Conservation (phyloP, 495 filamentous ascomycete genomes). For the Echria macrotheca region DNA sequence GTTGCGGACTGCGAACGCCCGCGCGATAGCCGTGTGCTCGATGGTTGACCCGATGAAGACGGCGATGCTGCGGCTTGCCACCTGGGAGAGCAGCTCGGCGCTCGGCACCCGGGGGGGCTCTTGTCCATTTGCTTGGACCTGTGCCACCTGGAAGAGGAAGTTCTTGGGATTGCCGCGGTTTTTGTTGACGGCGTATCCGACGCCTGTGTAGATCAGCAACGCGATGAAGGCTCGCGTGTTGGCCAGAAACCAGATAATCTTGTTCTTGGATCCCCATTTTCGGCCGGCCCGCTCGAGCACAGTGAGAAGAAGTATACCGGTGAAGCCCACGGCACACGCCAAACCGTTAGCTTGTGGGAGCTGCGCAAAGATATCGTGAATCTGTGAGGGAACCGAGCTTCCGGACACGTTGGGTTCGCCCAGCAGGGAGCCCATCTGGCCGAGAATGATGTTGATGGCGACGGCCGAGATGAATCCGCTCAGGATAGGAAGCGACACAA, state of each 20-base stretch:
- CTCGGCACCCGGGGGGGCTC: conserved; percentile 33
- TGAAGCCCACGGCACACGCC: conserved; percentile 43
- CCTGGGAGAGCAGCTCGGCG: conserved; percentile 30
- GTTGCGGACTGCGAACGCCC: conserved; percentile 43
- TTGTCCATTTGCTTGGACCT: conserved; percentile 41
- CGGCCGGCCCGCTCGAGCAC: conserved; percentile 41
- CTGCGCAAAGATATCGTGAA: conserved; percentile 38
- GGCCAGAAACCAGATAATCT: conserved; percentile 37
- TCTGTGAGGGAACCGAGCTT: conserved; percentile 35
- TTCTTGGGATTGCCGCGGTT: conserved; percentile 27
- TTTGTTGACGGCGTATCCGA: conserved; percentile 44
- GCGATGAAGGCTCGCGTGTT: conserved; percentile 43
- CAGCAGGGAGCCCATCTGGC: conserved; percentile 41
- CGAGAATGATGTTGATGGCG: conserved; percentile 44
- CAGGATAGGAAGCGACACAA: conserved; percentile 46
- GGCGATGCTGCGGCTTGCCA: conserved; percentile 35
- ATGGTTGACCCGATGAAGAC: conserved; percentile 42
- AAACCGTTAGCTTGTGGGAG: conserved; percentile 37
- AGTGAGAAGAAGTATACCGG: conserved; percentile 37
- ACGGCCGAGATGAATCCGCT: conserved; percentile 48
- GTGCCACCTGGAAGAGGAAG: conserved; percentile 36
- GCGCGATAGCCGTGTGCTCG: conserved; percentile 46
- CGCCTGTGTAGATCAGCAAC: conserved; percentile 41
- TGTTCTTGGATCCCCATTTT: conserved; percentile 41
- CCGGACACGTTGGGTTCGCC: conserved; percentile 38